Evolutionary conservation across 495 filamentous ascomycete genomes (phyloP).

Genomic region (Penicillium desertorum): DNA sequence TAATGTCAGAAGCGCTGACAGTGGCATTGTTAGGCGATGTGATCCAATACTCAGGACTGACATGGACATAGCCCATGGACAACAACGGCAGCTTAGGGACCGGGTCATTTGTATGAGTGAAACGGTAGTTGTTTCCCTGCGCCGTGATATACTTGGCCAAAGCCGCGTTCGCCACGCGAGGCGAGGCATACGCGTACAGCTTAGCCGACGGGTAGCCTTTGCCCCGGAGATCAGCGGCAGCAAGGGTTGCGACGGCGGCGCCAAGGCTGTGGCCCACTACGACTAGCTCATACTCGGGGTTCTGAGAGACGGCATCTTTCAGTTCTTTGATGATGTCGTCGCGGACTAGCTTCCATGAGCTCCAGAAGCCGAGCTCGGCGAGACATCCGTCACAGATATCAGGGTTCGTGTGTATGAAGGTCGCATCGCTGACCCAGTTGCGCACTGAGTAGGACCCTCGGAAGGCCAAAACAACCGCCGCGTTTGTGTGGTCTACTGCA

Average conservation of each 20-base stretch:
- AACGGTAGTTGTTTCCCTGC: slow-evolving; percentile 58
- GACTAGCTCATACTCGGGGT: slow-evolving; percentile 54
- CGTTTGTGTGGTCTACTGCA: slow-evolving; percentile 57
- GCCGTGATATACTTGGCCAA: slow-evolving; percentile 53
- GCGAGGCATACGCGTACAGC: slow-evolving; percentile 67
- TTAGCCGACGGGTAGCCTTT: slow-evolving; percentile 35
- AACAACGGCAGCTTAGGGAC: slow-evolving; percentile 62
- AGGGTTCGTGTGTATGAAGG: slow-evolving; percentile 37
- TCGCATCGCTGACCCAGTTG: slow-evolving; percentile 65
- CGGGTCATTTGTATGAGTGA: slow-evolving; percentile 64
- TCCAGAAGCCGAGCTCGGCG: slow-evolving; percentile 55
- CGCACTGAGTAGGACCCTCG: slow-evolving; percentile 61
- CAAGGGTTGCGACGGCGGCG: slow-evolving; percentile 59
- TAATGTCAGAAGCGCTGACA: slow-evolving; percentile 36
- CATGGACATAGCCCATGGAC: slow-evolving; percentile 56
- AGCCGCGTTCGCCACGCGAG: slow-evolving; percentile 58
- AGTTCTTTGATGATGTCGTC: slow-evolving; percentile 39
- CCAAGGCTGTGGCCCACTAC: slow-evolving; percentile 66
- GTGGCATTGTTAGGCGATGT: slow-evolving; percentile 33
- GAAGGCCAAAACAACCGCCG: slow-evolving; percentile 62
- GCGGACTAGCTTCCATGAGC: slow-evolving; percentile 47
- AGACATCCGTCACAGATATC: slow-evolving; percentile 50
- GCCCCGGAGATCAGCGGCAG: slow-evolving; percentile 55
- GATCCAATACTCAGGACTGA: slow-evolving; percentile 64
- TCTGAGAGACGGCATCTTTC: slow-evolving; percentile 20